Conservation (phyloP, 2,329 filamentous ascomycete species). For the Alternaria consortialis region DNA sequence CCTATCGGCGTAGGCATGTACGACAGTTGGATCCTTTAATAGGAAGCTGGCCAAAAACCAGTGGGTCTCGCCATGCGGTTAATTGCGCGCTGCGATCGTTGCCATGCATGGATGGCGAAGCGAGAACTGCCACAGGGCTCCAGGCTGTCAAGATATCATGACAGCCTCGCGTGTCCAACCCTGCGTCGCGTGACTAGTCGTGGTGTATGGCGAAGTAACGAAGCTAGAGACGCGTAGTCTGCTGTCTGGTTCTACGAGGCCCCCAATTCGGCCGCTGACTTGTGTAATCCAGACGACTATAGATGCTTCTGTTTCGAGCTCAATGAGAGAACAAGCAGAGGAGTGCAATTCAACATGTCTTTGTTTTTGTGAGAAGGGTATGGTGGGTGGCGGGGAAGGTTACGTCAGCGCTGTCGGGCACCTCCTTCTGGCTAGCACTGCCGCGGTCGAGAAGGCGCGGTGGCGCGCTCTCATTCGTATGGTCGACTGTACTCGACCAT, state of each 20-base stretch:
- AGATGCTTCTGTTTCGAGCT: no score
- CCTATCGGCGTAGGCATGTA: neutral
- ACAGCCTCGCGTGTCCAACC: neutral
- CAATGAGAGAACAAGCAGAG: no score
- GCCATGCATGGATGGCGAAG: neutral
- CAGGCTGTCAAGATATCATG: neutral
- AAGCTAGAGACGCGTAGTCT: no score
- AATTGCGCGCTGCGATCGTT: neutral
- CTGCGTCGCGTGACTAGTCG: neutral
- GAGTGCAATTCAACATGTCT: neutral
- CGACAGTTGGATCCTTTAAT: neutral
- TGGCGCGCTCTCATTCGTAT: conserved; percentile 1
- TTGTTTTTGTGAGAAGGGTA: neutral
- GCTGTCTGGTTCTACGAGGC: no score
- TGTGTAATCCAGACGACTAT: no score
- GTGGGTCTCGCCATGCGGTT: neutral
- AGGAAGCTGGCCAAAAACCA: neutral
- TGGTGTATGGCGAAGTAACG: no score
- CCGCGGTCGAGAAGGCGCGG: conserved; percentile 4
- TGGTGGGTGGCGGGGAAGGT: neutral
- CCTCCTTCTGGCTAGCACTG: neutral
- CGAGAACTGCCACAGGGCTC: neutral
- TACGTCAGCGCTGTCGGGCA: conserved; percentile 15
- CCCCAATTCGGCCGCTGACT: no score
- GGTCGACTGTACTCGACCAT: neutral